Evolutionary conservation across 2,329 filamentous ascomycete genomes (phyloP).

Genomic region (Trichophyton rubrum): DNA sequence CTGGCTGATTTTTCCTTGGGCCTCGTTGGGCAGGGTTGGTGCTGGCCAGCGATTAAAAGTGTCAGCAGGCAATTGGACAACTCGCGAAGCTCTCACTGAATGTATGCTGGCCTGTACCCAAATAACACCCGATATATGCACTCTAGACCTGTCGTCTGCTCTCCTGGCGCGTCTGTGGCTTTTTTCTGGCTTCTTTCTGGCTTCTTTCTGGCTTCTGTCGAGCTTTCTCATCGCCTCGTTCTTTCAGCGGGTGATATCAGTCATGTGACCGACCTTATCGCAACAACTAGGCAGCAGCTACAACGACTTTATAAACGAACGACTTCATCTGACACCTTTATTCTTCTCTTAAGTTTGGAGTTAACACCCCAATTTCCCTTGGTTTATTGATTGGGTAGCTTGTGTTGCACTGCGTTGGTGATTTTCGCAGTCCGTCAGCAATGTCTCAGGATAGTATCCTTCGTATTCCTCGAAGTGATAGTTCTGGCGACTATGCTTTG

Average conservation of each 20-base stretch:
- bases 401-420: neutral
- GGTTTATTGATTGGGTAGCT: neutral
- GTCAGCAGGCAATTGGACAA: neutral
- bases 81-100: neutral
- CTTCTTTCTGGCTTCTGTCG: neutral
- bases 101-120: neutral
- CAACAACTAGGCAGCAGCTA: neutral
- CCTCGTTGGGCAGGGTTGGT: neutral
- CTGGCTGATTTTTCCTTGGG: neutral
- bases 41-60: neutral
- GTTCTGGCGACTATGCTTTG: constrained; percentile 33
- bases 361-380: neutral
- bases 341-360: neutral
- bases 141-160: neutral
- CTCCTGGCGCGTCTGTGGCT: neutral
- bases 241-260: neutral
- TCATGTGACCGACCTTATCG: neutral
- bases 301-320: neutral
- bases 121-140: neutral
- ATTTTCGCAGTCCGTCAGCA: neutral
- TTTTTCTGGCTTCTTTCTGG: neutral
- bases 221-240: too few species aligned
- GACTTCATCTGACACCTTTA: neutral
- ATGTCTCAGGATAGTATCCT: constrained; percentile 30
- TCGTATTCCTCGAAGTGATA: constrained; percentile 38